These are phyloP conservation scores for Sclerotinia subarctica DNA, from an alignment of 2,329 filamentous ascomycete genomes.

Conservation along the genomic window DNA sequence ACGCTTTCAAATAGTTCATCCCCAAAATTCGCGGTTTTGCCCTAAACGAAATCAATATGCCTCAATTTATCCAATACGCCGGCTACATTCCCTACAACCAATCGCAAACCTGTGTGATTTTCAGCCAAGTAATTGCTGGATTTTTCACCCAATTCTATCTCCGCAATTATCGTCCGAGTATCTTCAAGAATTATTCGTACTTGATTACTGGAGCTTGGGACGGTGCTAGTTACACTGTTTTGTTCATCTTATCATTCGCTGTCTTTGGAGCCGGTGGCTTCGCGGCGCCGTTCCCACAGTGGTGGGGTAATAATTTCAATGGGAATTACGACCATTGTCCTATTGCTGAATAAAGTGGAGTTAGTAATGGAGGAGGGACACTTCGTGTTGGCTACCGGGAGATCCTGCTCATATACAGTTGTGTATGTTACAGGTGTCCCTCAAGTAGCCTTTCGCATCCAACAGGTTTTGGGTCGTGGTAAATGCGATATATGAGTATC, in stretches of 20 bases:
- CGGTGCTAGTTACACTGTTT: constrained; percentile 42
- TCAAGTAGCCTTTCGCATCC: background rate
- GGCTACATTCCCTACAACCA: constrained; percentile 54
- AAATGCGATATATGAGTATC: background rate
- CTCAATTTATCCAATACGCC: constrained; percentile 53
- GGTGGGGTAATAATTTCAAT: constrained; percentile 26
- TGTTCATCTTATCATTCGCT: constrained; percentile 45
- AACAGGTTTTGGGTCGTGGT: background rate
- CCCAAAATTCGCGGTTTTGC: constrained; percentile 47
- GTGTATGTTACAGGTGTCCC: background rate
- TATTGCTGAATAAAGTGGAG: background rate
- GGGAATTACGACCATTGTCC: constrained; percentile 35
- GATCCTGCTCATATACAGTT: background rate
- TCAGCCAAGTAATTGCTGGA: constrained; percentile 46
- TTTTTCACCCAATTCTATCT: constrained; percentile 44
- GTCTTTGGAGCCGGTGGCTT: constrained; percentile 45
- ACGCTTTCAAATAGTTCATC: constrained; percentile 40
- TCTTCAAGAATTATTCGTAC: constrained; percentile 45
- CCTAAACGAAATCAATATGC: constrained; percentile 48
- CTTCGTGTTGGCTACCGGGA: background rate
- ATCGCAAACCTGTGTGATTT: constrained; percentile 53
- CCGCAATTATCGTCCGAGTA: constrained; percentile 38
- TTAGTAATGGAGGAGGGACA: too few species aligned
- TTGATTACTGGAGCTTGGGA: constrained; percentile 43
- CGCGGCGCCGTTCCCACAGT: constrained; percentile 37